phyloP scores from a whole-genome alignment of 345 rosid species.

The Punica granatum region DNA sequence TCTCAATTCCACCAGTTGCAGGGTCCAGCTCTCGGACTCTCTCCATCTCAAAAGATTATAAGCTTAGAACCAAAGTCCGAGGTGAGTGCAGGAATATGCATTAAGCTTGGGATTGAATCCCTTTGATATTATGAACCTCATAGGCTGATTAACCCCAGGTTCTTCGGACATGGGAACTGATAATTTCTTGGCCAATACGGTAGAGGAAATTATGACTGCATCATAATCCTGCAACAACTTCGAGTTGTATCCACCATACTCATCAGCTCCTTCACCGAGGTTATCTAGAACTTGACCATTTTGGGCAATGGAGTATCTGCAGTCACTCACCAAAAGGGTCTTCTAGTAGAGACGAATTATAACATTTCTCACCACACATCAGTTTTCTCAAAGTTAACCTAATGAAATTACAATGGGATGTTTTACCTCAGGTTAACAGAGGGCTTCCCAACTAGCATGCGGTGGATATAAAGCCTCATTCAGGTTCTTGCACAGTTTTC shows the following conservation, averaged over 20 bases:
- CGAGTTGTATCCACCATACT: constrained; percentile 64
- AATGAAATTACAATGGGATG: not conserved
- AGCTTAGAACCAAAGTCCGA: constrained; percentile 31
- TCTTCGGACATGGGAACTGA: constrained; percentile 43
- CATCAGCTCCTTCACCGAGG: constrained; percentile 52
- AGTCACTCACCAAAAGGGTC: constrained; percentile 12
- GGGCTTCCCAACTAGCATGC: constrained; percentile 62
- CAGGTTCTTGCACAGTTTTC: constrained; percentile 68
- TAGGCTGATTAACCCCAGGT: constrained; percentile 56
- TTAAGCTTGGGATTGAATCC: constrained; percentile 19
- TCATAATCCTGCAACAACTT: constrained; percentile 67
- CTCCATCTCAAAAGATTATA: constrained; percentile 31
- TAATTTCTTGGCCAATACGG: constrained; percentile 28
- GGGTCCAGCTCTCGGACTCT: constrained; percentile 21
- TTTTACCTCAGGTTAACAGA: constrained; percentile 56
- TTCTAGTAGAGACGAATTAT: not conserved
- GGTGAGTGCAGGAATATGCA: constrained; percentile 14
- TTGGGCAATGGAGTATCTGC: constrained; percentile 59
- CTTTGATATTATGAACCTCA: constrained; percentile 32
- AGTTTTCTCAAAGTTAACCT: not conserved
- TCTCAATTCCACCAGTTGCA: constrained; percentile 28
- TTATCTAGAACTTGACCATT: constrained; percentile 46
- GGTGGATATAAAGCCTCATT: constrained; percentile 70
- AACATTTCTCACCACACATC: not conserved
- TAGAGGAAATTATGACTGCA: constrained; percentile 42